phyloP scores from a whole-genome alignment of 2,329 filamentous ascomycete species.

The Endocalyx cinctus region DNA sequence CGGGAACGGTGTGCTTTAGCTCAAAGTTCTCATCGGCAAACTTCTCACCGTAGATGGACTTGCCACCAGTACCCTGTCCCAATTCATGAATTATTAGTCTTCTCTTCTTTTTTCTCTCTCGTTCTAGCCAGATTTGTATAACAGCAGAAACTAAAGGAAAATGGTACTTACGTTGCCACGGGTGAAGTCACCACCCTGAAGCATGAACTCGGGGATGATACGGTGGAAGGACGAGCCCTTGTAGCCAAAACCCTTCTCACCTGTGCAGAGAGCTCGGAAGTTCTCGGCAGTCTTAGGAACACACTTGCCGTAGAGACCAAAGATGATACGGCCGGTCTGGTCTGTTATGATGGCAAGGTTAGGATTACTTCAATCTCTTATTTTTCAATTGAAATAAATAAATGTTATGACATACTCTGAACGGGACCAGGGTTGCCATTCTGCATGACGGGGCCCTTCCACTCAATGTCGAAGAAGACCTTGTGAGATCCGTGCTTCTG shows the following conservation, averaged over 20 bases:
- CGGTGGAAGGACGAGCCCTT: constrained; percentile 83
- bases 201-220: constrained; percentile 90
- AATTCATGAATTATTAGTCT: too few species aligned
- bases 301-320: constrained; percentile 79
- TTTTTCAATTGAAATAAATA: background rate
- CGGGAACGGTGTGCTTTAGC: constrained; percentile 66
- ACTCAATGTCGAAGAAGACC: constrained; percentile 39
- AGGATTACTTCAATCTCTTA: constrained; percentile 5
- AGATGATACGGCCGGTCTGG: constrained; percentile 76
- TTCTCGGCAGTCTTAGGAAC: constrained; percentile 86
- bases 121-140: too few species aligned
- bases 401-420: constrained; percentile 55
- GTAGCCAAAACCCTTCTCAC: constrained; percentile 79
- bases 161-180: constrained; percentile 70
- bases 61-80: constrained; percentile 84
- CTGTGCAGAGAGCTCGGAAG: constrained; percentile 80
- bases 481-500: constrained; percentile 8
- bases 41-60: constrained; percentile 94
- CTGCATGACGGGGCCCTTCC: constrained; percentile 68
- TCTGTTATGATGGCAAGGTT: constrained; percentile 41
- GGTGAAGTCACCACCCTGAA: constrained; percentile 95
- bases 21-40: constrained; percentile 92
- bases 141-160: background rate
- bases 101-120: too few species aligned
- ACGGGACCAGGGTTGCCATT: constrained; percentile 46